A percentile compares a stretch with the other conserved stretches of the same genome.
These are phyloP conservation scores for Clarireedia monteithiana DNA, from an alignment of 2,329 filamentous ascomycete genomes.

Conservation along the genomic window DNA sequence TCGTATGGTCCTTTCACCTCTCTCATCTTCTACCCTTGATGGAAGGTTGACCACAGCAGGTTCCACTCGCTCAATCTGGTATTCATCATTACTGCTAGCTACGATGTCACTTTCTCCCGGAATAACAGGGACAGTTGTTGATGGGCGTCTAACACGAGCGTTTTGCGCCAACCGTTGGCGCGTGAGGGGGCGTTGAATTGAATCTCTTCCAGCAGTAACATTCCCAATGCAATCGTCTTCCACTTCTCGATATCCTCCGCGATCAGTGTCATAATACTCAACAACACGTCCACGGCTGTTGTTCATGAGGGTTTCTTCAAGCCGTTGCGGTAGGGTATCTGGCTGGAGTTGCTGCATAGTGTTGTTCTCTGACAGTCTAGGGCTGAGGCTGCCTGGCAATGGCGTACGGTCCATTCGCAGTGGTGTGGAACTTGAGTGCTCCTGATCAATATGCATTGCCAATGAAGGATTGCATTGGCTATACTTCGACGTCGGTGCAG, in stretches of 20 bases:
- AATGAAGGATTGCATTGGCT: too few relatives aligned
- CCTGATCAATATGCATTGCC: too few relatives aligned
- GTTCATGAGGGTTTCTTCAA: too few relatives aligned
- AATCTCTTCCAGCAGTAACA: not conserved
- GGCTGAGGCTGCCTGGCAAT: too few relatives aligned
- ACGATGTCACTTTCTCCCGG: not conserved
- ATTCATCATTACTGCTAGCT: not conserved
- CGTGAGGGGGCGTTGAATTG: conserved; percentile 8
- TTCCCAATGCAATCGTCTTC: not conserved
- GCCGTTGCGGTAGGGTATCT: not conserved
- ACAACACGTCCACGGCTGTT: conserved; percentile 1
- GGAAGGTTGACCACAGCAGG: not conserved
- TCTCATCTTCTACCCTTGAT: not conserved
- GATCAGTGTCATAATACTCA: conserved; percentile 14
- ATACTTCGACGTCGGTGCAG: too few relatives aligned
- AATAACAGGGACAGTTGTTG: conserved; percentile 17
- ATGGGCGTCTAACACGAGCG: conserved; percentile 21
- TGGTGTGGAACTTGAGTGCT: too few relatives aligned
- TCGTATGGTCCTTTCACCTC: not conserved
- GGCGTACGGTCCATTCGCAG: too few relatives aligned
- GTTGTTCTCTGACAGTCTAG: too few relatives aligned
- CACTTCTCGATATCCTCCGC: conserved; percentile 13
- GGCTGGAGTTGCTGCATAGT: not conserved
- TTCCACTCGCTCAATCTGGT: not conserved
- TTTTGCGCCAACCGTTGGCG: conserved; percentile 19